A percentile compares a stretch with the other conserved stretches of the same genome.
These are phyloP conservation scores for Wickerhamiella pararugosa DNA, from an alignment of 1,139 yeast species.

Conservation along the genomic window DNA sequence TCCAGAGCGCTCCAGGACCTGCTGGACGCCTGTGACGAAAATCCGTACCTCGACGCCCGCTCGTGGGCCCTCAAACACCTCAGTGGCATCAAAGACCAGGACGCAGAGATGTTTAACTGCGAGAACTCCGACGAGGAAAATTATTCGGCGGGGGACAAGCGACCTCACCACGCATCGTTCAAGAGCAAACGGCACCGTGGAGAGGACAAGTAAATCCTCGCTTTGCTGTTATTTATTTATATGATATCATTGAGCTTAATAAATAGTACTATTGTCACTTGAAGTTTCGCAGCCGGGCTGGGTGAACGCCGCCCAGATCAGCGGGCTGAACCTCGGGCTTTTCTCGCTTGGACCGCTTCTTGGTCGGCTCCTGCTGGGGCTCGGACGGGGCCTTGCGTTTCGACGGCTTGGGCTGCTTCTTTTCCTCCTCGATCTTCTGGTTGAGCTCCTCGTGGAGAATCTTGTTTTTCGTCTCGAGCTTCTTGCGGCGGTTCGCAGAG, in stretches of 20 bases:
- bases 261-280: constrained; percentile 10
- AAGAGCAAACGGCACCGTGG: constrained; percentile 5
- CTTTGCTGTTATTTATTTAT: neutral
- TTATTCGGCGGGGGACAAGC: constrained; percentile 4
- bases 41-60: constrained; percentile 4
- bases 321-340: constrained; percentile 1
- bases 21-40: constrained; percentile 7
- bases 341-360: neutral
- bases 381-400: neutral
- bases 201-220: neutral
- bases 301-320: constrained; percentile 36
- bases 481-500: constrained; percentile 49
- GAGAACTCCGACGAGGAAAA: constrained; percentile 1
- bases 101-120: neutral
- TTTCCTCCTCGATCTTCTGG: constrained; percentile 22
- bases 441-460: constrained; percentile 52
- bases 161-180: constrained; percentile 1
- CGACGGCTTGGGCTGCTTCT: constrained; percentile 7
- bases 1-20: constrained; percentile 16
- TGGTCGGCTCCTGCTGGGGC: neutral
- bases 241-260: neutral
- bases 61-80: constrained; percentile 8
- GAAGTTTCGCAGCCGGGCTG: constrained; percentile 39
- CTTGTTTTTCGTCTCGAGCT: constrained; percentile 66
- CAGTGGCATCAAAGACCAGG: constrained; percentile 3